Conservation (phyloP, 306 rosid genomes). For the Medicago lupulina region DNA sequence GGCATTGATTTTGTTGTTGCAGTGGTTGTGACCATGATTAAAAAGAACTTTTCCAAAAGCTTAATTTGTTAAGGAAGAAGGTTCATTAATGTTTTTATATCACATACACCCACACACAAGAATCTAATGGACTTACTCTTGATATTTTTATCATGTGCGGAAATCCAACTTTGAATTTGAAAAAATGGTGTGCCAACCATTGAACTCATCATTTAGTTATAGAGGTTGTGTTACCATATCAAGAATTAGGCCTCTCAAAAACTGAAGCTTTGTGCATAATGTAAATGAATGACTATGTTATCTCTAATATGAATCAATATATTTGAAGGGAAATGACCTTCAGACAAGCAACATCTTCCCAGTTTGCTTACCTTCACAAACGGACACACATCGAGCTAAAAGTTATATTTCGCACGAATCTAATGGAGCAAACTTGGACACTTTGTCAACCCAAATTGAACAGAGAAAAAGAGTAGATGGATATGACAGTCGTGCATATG, state of each 20-base stretch:
- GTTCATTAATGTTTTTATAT: neutral
- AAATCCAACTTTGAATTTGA: neutral
- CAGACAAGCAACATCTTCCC: conserved; percentile 62
- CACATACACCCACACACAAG: neutral
- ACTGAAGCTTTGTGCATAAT: conserved; percentile 8
- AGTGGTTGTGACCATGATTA: neutral
- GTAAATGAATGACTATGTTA: neutral
- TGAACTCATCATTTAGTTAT: neutral
- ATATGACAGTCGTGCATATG: conserved; percentile 75
- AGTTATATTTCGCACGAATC: conserved; percentile 49
- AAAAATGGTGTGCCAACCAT: neutral
- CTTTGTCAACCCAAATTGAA: conserved; percentile 46
- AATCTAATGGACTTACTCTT: neutral
- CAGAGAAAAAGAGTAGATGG: conserved; percentile 65
- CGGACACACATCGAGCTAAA: conserved; percentile 52
- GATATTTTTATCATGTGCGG: neutral
- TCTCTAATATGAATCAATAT: conserved; percentile 29
- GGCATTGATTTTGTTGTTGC: neutral
- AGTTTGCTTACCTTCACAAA: conserved; percentile 42
- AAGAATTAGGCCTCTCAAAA: neutral
- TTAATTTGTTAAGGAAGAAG: neutral
- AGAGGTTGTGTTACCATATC: neutral
- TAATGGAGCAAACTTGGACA: conserved; percentile 47
- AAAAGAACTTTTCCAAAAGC: neutral
- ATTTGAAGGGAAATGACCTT: conserved; percentile 63